These are phyloP conservation scores for Euphorbia lathyris DNA, from an alignment of 345 rosid species.

Conservation along the genomic window DNA sequence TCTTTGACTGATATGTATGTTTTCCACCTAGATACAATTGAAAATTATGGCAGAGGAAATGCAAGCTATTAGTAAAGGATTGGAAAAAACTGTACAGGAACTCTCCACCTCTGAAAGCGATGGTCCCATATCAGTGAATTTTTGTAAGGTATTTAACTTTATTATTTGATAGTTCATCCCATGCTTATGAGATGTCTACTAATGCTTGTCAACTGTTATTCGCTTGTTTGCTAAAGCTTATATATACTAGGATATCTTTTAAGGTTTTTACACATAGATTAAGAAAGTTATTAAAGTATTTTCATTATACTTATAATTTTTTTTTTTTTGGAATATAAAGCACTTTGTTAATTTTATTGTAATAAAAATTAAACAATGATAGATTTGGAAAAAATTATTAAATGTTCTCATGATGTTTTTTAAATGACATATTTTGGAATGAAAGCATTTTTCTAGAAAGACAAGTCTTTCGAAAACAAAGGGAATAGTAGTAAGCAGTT, in stretches of 20 bases:
- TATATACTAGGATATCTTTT: neutral
- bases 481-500: neutral
- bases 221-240: neutral
- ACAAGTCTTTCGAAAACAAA: too few species aligned
- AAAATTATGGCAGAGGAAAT: slow-evolving; percentile 95
- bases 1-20: slow-evolving; percentile 18
- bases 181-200: neutral
- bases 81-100: slow-evolving; percentile 89
- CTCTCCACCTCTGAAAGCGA: slow-evolving; percentile 77
- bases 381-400: too few species aligned
- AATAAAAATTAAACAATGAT: too few species aligned
- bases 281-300: too few species aligned
- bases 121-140: slow-evolving; percentile 69
- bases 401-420: too few species aligned
- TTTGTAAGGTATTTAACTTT: slow-evolving; percentile 47
- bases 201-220: neutral
- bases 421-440: too few species aligned
- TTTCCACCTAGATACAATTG: slow-evolving; percentile 68
- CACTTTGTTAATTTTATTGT: too few species aligned
- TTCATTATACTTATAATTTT: too few species aligned
- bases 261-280: too few species aligned
- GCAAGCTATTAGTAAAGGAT: slow-evolving; percentile 96
- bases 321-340: too few species aligned
- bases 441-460: too few species aligned
- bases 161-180: neutral